Evolutionary conservation across 495 filamentous ascomycete genomes (phyloP).

Genomic region (Xylaria grammica): DNA sequence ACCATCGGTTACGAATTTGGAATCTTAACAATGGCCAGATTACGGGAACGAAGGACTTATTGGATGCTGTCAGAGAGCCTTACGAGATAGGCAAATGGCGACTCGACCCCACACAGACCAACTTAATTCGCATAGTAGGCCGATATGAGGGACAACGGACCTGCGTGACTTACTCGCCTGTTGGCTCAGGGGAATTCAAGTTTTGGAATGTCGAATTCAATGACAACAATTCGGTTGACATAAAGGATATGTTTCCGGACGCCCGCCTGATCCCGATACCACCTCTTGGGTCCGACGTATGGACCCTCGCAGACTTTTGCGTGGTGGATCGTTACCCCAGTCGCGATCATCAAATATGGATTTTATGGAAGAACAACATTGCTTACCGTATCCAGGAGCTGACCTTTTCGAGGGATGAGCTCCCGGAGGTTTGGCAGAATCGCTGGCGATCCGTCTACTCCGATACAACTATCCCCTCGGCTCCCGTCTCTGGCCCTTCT

Average conservation of each 20-base stretch:
- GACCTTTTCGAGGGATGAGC: constrained; percentile 40
- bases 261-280: constrained; percentile 67
- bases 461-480: constrained; percentile 62
- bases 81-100: constrained; percentile 69
- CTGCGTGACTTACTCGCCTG: constrained; percentile 83
- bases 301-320: constrained; percentile 86
- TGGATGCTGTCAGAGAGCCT: constrained; percentile 45
- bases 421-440: constrained; percentile 63
- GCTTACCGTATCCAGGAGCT: constrained; percentile 72
- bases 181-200: constrained; percentile 89
- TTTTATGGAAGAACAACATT: constrained; percentile 84
- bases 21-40: constrained; percentile 75
- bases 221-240: constrained; percentile 62
- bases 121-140: constrained; percentile 75
- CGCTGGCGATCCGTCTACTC: constrained; percentile 75
- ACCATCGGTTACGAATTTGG: constrained; percentile 88
- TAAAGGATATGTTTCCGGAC: constrained; percentile 72
- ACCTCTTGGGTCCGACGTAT: constrained; percentile 76
- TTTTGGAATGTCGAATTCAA: constrained; percentile 82
- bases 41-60: constrained; percentile 44
- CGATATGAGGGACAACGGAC: constrained; percentile 69
- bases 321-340: constrained; percentile 53
- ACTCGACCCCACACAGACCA: constrained; percentile 74
- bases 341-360: constrained; percentile 69
- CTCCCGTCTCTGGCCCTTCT: constrained; percentile 59